Evolutionary conservation across 176 grass and related monocot genomes (phyloP), one percentile per base, ranked within the genome.

Genomic region (Oryza meyeriana): DNA sequence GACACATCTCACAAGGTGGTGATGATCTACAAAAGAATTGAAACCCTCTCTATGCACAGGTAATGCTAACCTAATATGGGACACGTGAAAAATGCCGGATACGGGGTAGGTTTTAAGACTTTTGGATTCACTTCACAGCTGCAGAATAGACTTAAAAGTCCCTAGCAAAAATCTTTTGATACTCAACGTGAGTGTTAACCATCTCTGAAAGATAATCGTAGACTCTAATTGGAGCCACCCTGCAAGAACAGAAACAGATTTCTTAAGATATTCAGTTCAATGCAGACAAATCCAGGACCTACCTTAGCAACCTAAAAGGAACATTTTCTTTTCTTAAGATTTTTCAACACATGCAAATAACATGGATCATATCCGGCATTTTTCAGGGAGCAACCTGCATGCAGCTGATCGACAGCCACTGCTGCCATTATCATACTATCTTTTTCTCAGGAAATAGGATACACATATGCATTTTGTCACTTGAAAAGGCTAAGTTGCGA

Each of bases 161-260:
- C 52, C 13, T 81, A 66, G 28, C 57, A 28, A 77, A 89, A 55
- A 81, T 22, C 27, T 35, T 82, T n/a, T 82, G 34, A 61, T 64
- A 77, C 45, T 86, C 83, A 29, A 61, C 42, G 25, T 28, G 72
- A 66, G 71, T 72, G 72, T 81, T 65, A 72, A 72, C 65, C 72
- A 77, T 39, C 69, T 84, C 87, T 57, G 66, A 72, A 42, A 64
- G 4, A 59, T 77, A 86, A 89, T 82, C 59, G 14, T 82, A 86
- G 79, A 81, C 38, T 78, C 80, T 29, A 73, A 86, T 42, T 82
- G 88, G 78, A 82, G 88, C 61, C 67, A 86, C 88, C 83, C 78
- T 86, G 79, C 79, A 90, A 82, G 35, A 72, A 82, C 59, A 82
- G 36, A 86, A 86, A 86, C 24, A 28, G 18, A 86, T 77, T 64